Base-by-base conservation (phyloP, 306 rosid species). In the Astragalus glycyphyllos region DNA sequence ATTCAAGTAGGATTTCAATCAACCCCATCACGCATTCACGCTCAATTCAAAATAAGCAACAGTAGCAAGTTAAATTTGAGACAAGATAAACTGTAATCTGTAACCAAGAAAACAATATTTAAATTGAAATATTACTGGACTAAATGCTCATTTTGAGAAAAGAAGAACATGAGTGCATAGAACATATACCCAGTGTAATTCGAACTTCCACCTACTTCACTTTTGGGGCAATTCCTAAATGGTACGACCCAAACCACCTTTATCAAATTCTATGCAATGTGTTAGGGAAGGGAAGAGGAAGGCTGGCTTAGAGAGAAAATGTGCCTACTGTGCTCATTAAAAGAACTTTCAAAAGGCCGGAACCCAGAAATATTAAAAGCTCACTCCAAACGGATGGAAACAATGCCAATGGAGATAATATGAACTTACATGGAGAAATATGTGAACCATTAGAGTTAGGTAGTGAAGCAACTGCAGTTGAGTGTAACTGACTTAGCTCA, bases 371-470 rank as follows among this genome's bases (percentile, higher is more conserved):
- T n/a, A 38, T 7, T 11, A 38, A 47, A 48, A 8, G 57, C 20
- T 59, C 15, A 59, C 40, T 8, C 4, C 8, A 58, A 58, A 45
- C 49, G 38, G 55, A 46, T 13, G 40, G 61, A 59, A 68, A 11
- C 31, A 68, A 68, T 14, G 45, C 26, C 31, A 16, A 57, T 45
- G 42, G 46, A 76, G 16, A 14, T 31, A 13, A 64, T 56, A 64
- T 45, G 26, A 1, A 76, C 96, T 81, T 88, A 92, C 98, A 48
- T 14, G 83, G 46, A 34, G 89, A 16, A 37, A 46, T 48, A 59
- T 84, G 89, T 57, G 91, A 77, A 17, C 96, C 96, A 70, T 91
- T 89, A 15, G 96, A 78, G 51, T 72, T 60, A 56, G 96, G 79
- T 10, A 83, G 57, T 11, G 90, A 57, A 78, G 81, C 57, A 74